Conservation (phyloP, 345 rosid species). For the Syzygium aqueum region DNA sequence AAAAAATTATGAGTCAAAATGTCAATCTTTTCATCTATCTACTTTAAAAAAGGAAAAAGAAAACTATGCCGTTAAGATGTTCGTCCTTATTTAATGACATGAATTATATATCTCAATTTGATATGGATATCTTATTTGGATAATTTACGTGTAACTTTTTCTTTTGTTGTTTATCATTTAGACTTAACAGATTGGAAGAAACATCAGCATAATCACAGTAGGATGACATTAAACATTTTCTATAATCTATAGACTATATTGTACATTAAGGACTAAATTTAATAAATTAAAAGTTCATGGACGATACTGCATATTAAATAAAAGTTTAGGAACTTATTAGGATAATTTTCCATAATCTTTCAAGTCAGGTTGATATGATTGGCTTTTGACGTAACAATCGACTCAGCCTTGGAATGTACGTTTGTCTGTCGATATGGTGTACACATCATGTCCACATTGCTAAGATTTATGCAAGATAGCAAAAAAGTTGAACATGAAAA, state of each 20-base stretch:
- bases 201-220: too few species aligned
- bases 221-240: neutral
- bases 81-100: too few species aligned
- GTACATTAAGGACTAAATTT: too few species aligned
- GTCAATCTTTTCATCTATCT: neutral
- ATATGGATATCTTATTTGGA: neutral
- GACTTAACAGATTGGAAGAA: too few species aligned
- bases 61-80: neutral
- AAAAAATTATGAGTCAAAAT: too few species aligned
- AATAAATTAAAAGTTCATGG: too few species aligned
- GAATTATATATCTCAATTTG: too few species aligned
- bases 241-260: too few species aligned
- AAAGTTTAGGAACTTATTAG: neutral
- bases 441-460: neutral
- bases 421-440: neutral
- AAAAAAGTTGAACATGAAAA: neutral
- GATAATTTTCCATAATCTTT: too few species aligned
- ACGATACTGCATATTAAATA: too few species aligned
- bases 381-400: neutral
- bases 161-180: neutral
- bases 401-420: neutral
- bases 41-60: neutral
- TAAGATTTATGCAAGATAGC: neutral
- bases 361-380: neutral
- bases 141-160: neutral